A percentile compares a stretch with the other conserved stretches of the same genome.
Evolutionary conservation across 208 protist species (phyloP).

Genomic region (Trypanosoma scelopori): DNA sequence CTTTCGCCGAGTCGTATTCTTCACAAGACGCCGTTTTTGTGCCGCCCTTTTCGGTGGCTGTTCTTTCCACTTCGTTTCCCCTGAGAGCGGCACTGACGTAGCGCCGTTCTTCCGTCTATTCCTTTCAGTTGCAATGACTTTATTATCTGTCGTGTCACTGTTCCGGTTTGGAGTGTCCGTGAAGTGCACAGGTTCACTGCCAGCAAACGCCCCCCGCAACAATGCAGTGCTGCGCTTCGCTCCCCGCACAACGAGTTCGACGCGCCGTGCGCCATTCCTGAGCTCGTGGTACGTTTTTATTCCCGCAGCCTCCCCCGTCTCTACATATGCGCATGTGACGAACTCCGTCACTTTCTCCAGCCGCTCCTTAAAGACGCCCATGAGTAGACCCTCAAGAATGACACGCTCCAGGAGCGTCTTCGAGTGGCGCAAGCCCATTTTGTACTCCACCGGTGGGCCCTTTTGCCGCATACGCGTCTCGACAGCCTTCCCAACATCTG

Average conservation of each 20-base stretch:
- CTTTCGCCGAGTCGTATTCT: neutral
- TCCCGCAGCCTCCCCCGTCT: slow-evolving; percentile 45
- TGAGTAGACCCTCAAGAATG: slow-evolving; percentile 62
- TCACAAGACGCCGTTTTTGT: neutral
- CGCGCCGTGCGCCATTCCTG: slow-evolving; percentile 25
- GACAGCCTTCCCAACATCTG: slow-evolving; percentile 72
- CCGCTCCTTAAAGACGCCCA: slow-evolving; percentile 71
- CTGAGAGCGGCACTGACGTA: neutral
- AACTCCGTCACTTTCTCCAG: slow-evolving; percentile 75
- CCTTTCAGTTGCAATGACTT: neutral
- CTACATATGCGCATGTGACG: slow-evolving; percentile 65
- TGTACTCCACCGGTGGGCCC: slow-evolving; percentile 81
- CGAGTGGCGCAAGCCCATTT: slow-evolving; percentile 49
- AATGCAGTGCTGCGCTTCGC: slow-evolving; percentile 12
- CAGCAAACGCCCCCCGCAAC: neutral
- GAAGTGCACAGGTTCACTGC: neutral
- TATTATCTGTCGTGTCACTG: neutral
- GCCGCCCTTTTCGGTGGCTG: neutral
- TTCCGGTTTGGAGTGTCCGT: too few relatives aligned
- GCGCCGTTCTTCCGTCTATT: neutral
- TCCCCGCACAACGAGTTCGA: slow-evolving; percentile 47
- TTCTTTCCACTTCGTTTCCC: neutral
- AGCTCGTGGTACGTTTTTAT: slow-evolving; percentile 45
- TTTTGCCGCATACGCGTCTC: slow-evolving; percentile 76
- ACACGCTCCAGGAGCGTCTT: slow-evolving; percentile 67